These are phyloP conservation scores for Fagopyrum esculentum DNA, from an alignment of 148 eudicot genomes.

Conservation along the genomic window DNA sequence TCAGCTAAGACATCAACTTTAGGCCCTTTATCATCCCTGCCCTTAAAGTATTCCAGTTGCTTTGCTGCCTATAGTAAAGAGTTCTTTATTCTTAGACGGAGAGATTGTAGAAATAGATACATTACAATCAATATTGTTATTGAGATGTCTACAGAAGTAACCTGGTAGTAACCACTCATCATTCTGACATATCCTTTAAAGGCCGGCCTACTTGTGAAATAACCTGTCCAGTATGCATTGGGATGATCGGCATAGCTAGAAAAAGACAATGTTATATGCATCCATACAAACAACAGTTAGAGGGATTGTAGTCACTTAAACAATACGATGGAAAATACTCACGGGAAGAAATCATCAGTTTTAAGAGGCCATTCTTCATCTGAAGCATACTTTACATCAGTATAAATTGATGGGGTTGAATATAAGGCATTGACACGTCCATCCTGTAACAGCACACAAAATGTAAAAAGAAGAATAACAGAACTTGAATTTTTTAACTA, in stretches of 20 bases:
- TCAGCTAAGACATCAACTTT: slow-evolving; percentile 48
- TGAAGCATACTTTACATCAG: slow-evolving; percentile 57
- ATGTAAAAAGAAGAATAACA: background rate
- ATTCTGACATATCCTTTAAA: slow-evolving; percentile 61
- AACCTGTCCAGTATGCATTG: slow-evolving; percentile 88
- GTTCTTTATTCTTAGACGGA: background rate
- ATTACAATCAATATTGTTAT: background rate
- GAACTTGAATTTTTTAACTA: background rate
- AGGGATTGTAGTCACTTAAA: background rate
- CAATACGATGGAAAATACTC: slow-evolving; percentile 21
- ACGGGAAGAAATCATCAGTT: slow-evolving; percentile 75
- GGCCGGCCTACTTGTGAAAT: slow-evolving; percentile 73
- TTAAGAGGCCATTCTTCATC: slow-evolving; percentile 58
- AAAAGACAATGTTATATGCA: slow-evolving; percentile 12
- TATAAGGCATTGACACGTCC: slow-evolving; percentile 78
- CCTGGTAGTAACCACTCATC: slow-evolving; percentile 70
- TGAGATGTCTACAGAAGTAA: slow-evolving; percentile 15
- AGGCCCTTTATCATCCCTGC: slow-evolving; percentile 47
- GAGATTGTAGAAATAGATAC: background rate
- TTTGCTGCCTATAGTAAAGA: slow-evolving; percentile 49
- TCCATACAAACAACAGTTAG: slow-evolving; percentile 12
- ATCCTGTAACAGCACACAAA: slow-evolving; percentile 36
- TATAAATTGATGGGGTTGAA: slow-evolving; percentile 74
- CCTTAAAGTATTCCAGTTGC: slow-evolving; percentile 57
- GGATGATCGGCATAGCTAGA: slow-evolving; percentile 62